These are phyloP conservation scores for Westerdykella ornata DNA, from an alignment of 2,329 filamentous ascomycete species.

Conservation along the genomic window DNA sequence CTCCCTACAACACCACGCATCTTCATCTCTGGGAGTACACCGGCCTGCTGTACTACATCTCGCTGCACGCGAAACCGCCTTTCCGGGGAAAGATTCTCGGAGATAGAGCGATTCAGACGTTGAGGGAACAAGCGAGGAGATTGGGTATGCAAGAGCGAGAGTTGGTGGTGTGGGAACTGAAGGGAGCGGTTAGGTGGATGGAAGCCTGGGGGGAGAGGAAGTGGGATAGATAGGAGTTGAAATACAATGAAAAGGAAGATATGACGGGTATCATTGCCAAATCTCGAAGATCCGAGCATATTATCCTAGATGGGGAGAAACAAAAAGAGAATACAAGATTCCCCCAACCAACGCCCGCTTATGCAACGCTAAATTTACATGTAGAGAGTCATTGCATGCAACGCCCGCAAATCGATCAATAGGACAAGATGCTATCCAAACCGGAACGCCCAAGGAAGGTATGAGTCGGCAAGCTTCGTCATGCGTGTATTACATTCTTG, in stretches of 20 bases:
- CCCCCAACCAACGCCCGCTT: background rate
- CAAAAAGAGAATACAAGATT: background rate
- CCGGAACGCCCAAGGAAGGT: background rate
- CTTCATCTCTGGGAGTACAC: too few species aligned
- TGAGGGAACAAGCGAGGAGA: background rate
- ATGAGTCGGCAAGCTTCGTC: background rate
- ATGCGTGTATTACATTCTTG: slow-evolving; percentile 24
- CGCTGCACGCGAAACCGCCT: background rate
- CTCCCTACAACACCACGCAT: too few species aligned
- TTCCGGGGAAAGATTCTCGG: background rate
- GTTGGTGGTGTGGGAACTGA: background rate
- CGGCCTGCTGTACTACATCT: background rate
- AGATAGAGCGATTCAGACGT: background rate
- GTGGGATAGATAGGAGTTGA: background rate
- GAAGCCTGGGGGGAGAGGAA: background rate
- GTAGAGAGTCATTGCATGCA: background rate
- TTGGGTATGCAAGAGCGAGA: background rate
- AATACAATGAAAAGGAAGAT: background rate
- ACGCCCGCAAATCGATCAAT: background rate
- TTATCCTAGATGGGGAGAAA: background rate
- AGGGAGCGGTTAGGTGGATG: background rate
- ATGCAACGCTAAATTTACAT: background rate
- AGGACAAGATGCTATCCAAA: background rate
- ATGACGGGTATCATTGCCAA: background rate
- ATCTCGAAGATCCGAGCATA: background rate